These are phyloP conservation scores for Trichoderma pleuroti DNA, from an alignment of 2,329 filamentous ascomycete species.

Conservation along the genomic window DNA sequence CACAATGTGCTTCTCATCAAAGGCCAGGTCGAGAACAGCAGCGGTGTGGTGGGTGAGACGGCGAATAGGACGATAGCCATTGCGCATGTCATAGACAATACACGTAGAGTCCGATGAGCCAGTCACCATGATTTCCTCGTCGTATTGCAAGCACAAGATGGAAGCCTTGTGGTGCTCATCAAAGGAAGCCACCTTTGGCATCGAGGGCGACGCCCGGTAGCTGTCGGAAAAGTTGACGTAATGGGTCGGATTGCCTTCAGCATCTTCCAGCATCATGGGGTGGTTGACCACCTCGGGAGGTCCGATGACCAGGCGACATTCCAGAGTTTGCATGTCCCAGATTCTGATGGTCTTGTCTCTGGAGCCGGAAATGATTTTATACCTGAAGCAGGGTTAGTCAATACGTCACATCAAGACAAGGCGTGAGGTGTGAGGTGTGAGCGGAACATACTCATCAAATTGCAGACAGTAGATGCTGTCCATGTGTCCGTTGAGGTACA, in stretches of 20 bases:
- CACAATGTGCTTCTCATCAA: constrained; percentile 88
- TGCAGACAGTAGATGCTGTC: constrained; percentile 98
- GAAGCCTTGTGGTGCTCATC: constrained; percentile 78
- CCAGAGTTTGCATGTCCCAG: constrained; percentile 88
- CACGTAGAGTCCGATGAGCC: constrained; percentile 90
- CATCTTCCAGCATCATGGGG: constrained; percentile 48
- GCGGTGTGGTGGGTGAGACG: constrained; percentile 76
- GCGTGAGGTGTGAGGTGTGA: background rate
- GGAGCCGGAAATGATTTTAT: constrained; percentile 95
- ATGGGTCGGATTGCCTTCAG: constrained; percentile 50
- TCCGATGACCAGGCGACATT: constrained; percentile 83
- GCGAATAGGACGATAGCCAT: constrained; percentile 73
- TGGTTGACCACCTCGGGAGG: constrained; percentile 62
- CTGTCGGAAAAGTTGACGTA: constrained; percentile 54
- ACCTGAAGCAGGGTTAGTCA: constrained; percentile 43
- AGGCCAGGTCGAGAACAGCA: constrained; percentile 89
- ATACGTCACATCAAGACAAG: background rate
- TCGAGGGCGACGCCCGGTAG: constrained; percentile 43
- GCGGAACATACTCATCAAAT: constrained; percentile 79
- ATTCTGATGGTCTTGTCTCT: constrained; percentile 93
- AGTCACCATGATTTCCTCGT: constrained; percentile 87
- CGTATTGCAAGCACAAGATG: constrained; percentile 92
- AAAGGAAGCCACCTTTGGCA: constrained; percentile 56
- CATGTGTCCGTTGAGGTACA: constrained; percentile 88
- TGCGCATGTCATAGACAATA: constrained; percentile 83